Evolutionary conservation across 208 protist species (phyloP).

Genomic region (Tetramitus jugosus): DNA sequence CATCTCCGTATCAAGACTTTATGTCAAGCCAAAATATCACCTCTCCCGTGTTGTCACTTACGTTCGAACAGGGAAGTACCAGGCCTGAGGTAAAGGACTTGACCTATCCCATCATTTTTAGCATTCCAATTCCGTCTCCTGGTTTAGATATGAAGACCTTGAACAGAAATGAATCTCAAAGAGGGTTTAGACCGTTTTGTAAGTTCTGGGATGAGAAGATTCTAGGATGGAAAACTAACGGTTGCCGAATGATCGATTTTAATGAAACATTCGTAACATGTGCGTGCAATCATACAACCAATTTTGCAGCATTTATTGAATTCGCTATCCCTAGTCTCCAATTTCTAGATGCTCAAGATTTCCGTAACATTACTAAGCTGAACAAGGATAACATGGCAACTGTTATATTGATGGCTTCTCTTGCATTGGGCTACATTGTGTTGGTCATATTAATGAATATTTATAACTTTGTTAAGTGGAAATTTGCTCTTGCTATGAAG

Average conservation of each 20-base stretch:
- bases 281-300: background rate
- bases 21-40: too few relatives aligned
- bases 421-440: background rate
- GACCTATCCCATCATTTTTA: too few relatives aligned
- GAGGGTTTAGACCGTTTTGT: background rate
- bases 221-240: background rate
- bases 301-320: background rate
- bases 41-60: too few relatives aligned
- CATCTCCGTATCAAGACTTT: too few relatives aligned
- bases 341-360: background rate
- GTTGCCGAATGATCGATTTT: background rate
- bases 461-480: background rate
- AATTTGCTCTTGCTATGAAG: background rate
- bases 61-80: too few relatives aligned
- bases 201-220: background rate
- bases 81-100: too few relatives aligned
- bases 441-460: background rate
- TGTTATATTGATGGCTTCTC: background rate
- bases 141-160: too few relatives aligned
- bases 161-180: background rate
- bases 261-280: background rate
- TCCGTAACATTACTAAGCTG: background rate
- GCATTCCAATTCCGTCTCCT: too few relatives aligned
- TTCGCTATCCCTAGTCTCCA: background rate
- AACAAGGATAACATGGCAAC: background rate